These are phyloP conservation scores for Gypsophila paniculata DNA, from an alignment of 179 eudicot genomes.

Conservation along the genomic window DNA sequence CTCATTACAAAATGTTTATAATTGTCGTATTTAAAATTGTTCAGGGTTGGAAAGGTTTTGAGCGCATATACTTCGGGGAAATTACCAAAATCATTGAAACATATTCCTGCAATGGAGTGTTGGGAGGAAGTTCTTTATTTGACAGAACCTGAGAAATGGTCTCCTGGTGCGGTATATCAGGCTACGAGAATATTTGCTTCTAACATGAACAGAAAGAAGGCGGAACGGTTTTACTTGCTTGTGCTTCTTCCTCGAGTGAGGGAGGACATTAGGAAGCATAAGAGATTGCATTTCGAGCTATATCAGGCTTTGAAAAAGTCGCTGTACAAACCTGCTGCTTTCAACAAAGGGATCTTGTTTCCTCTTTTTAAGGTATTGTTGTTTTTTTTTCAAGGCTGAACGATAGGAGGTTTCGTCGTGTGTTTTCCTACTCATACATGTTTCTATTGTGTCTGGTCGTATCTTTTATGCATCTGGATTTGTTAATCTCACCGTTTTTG, in stretches of 20 bases:
- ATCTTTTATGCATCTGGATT: background rate
- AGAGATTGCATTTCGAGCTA: conserved; percentile 73
- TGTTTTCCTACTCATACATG: conserved; percentile 2
- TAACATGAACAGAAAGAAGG: conserved; percentile 73
- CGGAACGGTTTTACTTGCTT: conserved; percentile 70
- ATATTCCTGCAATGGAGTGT: conserved; percentile 51
- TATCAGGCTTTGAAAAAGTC: conserved; percentile 72
- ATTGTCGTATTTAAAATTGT: background rate
- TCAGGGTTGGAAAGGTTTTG: conserved; percentile 77
- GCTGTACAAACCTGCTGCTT: conserved; percentile 89
- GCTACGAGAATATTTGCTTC: conserved; percentile 94
- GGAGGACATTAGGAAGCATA: conserved; percentile 71
- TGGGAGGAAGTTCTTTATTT: conserved; percentile 86
- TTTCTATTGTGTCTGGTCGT: background rate
- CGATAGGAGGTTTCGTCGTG: background rate
- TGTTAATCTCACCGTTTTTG: background rate
- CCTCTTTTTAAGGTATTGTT: conserved; percentile 75
- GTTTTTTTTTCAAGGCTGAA: background rate
- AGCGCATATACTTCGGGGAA: conserved; percentile 69
- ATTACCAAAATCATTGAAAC: conserved; percentile 77
- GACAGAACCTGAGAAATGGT: conserved; percentile 96
- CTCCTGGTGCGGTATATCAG: conserved; percentile 75
- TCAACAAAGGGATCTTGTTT: conserved; percentile 82
- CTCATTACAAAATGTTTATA: background rate
- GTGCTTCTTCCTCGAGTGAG: conserved; percentile 84